Conservation (phyloP, 306 rosid genomes). For the Hippophae rhamnoides region DNA sequence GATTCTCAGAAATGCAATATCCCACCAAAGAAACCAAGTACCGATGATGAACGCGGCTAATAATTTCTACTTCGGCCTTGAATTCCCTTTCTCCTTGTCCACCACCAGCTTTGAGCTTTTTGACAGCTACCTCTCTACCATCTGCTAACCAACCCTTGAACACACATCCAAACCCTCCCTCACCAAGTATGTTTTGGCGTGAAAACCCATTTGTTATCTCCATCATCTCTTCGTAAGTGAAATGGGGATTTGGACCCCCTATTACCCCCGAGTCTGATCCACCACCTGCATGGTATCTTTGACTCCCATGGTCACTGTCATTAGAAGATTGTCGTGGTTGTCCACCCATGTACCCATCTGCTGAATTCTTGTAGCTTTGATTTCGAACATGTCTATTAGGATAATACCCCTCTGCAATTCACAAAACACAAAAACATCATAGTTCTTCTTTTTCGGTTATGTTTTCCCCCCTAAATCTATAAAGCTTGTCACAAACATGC, state of each 20-base stretch:
- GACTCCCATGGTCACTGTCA: constrained; percentile 31
- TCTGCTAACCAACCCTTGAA: constrained; percentile 64
- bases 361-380: constrained; percentile 5
- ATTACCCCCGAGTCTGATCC: constrained; percentile 31
- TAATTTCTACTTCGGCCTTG: constrained; percentile 81
- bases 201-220: constrained; percentile 67
- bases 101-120: constrained; percentile 79
- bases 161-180: constrained; percentile 88
- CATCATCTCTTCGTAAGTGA: constrained; percentile 51
- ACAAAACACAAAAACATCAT: too few relatives aligned
- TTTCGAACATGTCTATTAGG: constrained; percentile 23
- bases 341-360: too few relatives aligned
- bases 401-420: constrained; percentile 40
- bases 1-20: constrained; percentile 59
- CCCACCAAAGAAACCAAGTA: constrained; percentile 83
- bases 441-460: too few relatives aligned
- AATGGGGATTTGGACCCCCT: constrained; percentile 29
- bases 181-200: constrained; percentile 57
- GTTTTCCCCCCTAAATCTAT: too few relatives aligned
- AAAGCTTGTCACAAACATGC: too few relatives aligned
- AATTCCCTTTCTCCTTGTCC: constrained; percentile 94
- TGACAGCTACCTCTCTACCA: constrained; percentile 69
- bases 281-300: constrained; percentile 17
- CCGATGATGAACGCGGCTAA: constrained; percentile 83
- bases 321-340: constrained; percentile 12